Base-by-base conservation (phyloP, 495 filamentous ascomycete genomes). In the Aspergillus ellipticus region DNA sequence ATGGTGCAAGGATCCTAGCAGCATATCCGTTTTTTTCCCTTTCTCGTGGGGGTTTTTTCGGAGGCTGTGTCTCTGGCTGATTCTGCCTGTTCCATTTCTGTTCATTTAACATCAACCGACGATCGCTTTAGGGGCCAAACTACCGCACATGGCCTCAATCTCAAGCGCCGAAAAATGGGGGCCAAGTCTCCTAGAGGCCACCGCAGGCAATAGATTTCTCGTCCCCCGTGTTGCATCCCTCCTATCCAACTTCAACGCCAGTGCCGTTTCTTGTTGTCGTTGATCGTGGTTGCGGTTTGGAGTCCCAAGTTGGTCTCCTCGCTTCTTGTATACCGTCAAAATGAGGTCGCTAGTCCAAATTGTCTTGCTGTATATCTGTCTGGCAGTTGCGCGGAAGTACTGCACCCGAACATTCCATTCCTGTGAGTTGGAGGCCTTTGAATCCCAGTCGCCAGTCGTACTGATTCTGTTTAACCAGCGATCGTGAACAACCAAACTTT, bases 341-440 rank as follows among this genome's bases (percentile, higher is more conserved):
- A 22, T 48, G 45, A 24, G 21, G n/a, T 17, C 16, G 15, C 24
- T 35, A 13, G 24, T 24, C 2, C 47, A 16, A n/a, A 20, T 33
- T 49, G 11, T 16, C 24, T 6, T 49, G 13, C 35, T 39, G n/a
- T 39, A n/a, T 13, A 39, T n/a, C n/a, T 39, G 10, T 5, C 35
- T 39, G 10, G 35, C 35, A 15, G 35, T 39, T 9, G 47, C 47
- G 4, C 26, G 31, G 4, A 31, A 17, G 11, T 41, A 52, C 20
- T 52, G 50, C n/a, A 52, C 50, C 11, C 50, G 50, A 1, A 41
- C 39, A 10, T 52, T 52, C 19, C 33, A 52, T 17, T 52, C 50
- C 15, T 33, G 50, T 52, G 35, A 11, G 50, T 52, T 11, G 10
- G 4, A 3, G 6, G 11, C 15, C 16, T 15, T 11, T 22, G n/a